A percentile compares a stretch with the other conserved stretches of the same genome.
These are phyloP conservation scores for Galerina marginata DNA, from an alignment of 768 basidiomycete species.

Conservation along the genomic window DNA sequence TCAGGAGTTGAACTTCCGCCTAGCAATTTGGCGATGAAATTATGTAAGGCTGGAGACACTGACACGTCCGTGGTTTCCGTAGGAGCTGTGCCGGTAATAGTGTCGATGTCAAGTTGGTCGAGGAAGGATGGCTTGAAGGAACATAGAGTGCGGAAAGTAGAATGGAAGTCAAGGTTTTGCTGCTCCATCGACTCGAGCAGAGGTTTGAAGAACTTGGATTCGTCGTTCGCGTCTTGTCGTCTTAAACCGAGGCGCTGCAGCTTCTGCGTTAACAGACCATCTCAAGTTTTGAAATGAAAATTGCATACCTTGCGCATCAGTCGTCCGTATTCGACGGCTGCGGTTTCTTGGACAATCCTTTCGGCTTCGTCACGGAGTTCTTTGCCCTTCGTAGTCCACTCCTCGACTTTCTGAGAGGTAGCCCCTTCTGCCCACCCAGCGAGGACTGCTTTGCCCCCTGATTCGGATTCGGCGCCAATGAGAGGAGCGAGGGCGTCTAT, in stretches of 20 bases:
- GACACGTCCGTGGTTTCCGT: not conserved
- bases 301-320: conserved; percentile 69
- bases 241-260: conserved; percentile 78
- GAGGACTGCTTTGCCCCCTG: conserved; percentile 53
- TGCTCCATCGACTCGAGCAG: conserved; percentile 76
- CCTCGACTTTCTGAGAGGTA: conserved; percentile 56
- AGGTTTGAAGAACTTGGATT: conserved; percentile 61
- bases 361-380: conserved; percentile 68
- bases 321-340: conserved; percentile 64
- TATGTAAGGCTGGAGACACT: conserved; percentile 34
- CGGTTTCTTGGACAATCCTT: conserved; percentile 59
- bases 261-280: not conserved
- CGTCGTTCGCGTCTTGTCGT: conserved; percentile 60
- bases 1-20: conserved; percentile 50
- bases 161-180: conserved; percentile 86
- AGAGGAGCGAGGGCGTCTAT: conserved; percentile 82
- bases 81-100: not conserved
- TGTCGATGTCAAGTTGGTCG: not conserved
- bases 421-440: conserved; percentile 69
- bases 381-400: conserved; percentile 65
- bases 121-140: conserved; percentile 56
- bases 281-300: not conserved
- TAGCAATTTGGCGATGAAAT: conserved; percentile 52
- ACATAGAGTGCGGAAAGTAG: conserved; percentile 77
- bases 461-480: conserved; percentile 79